Percentiles rank a stretch among this genome's conserved stretches.
Evolutionary conservation across 108 stramenopile genomes (phyloP).

Genomic region (Skeletonema grethae): DNA sequence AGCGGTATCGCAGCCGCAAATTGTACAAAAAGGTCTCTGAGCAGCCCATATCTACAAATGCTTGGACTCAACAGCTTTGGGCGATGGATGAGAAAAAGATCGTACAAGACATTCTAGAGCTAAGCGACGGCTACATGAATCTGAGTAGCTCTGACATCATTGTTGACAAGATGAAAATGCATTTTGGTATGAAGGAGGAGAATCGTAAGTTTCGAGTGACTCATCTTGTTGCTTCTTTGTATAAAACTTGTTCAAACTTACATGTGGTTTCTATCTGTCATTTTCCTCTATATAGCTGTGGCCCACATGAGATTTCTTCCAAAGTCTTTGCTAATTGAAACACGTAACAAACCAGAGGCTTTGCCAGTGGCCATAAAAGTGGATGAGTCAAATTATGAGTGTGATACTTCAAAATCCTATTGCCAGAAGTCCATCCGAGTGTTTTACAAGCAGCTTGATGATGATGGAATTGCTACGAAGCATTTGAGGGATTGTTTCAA

Average conservation of each 20-base stretch:
- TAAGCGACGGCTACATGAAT: slow-evolving; percentile 17
- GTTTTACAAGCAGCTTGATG: slow-evolving; percentile 1
- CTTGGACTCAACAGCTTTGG: slow-evolving; percentile 32
- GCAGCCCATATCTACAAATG: slow-evolving; percentile 13
- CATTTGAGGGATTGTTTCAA: slow-evolving; percentile 1
- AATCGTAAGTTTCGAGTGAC: slow-evolving; percentile 51
- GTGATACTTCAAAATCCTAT: slow-evolving; percentile 1
- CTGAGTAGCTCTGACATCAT: slow-evolving; percentile 62
- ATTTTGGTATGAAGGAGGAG: slow-evolving; percentile 65
- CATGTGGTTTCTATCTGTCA: not conserved
- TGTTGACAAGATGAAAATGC: slow-evolving; percentile 61
- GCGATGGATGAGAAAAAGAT: slow-evolving; percentile 40
- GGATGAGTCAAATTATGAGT: not conserved
- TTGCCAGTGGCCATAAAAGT: not conserved
- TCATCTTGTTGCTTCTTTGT: not conserved
- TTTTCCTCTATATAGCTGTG: slow-evolving; percentile 41
- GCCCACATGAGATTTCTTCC: slow-evolving; percentile 68
- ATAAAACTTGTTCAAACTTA: not conserved
- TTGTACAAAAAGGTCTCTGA: slow-evolving; percentile 65
- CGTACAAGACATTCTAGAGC: slow-evolving; percentile 32
- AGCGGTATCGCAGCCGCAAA: slow-evolving; percentile 50
- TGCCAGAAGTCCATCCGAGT: not conserved
- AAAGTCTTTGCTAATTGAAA: slow-evolving; percentile 17
- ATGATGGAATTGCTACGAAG: not conserved
- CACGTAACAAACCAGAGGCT: not conserved